Evolutionary conservation across 2,329 filamentous ascomycete species (phyloP), one percentile per base, ranked within the genome.

Genomic region (Hypoxylon sp.): DNA sequence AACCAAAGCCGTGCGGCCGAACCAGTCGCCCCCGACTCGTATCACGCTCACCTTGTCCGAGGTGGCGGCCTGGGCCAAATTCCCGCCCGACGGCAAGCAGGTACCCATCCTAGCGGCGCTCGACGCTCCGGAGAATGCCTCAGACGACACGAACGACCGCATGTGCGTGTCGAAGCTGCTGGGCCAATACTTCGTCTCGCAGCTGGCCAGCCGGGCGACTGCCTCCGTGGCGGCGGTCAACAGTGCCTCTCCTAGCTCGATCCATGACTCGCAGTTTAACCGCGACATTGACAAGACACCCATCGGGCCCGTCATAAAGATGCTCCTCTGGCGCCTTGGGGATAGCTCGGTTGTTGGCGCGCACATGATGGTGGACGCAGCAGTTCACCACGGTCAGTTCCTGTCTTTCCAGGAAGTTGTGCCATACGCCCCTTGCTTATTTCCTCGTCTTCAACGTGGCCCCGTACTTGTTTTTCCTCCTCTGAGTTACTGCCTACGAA

Each of bases 151-250:
- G n/a, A n/a, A n/a, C n/a, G n/a, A n/a, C n/a, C n/a, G n/a, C n/a
- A n/a, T n/a, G n/a, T n/a, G 58, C 49, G 45, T 61, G 7, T 69
- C 64, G 4, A 75, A 75, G 60, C 60, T 72, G 0, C 58, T 76
- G 1, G 70, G 66, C 13, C 69, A 74, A 24, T 66, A 75, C 37
- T 76, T 74, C 49, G 21, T 76, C 8, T 60, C 64, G 3, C 69
- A 72, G 52, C 60, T 76, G 7, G 59, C 62, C 2, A 68, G 67
- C 17, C 63, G 63, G 26, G 62, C 74, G 1, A 65, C 67, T 2
- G 21, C 55, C 4, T 63, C 60, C 0, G 51, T 66, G 5, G 67
- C 58, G 8, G 24, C 61, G 8, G 56, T 70, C 48, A 68, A 70
- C 27, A 47, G 51, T 7, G 52, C 48, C 9, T 65, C 58, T 17